Conservation (phyloP, 2,329 filamentous ascomycete genomes). For the Trichoderma sp. region DNA sequence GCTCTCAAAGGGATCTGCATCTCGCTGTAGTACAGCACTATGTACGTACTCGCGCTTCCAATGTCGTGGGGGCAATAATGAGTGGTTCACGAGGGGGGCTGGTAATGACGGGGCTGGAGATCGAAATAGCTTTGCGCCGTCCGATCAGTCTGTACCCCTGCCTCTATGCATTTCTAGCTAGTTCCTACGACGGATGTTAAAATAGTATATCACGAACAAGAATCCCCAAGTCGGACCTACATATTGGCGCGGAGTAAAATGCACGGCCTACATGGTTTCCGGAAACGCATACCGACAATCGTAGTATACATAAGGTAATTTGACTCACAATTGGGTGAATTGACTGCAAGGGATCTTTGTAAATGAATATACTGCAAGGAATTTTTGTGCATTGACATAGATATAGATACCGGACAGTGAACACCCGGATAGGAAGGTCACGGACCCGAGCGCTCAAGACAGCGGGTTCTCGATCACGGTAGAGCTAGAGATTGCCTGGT, state of each 20-base stretch:
- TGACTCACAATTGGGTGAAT: neutral
- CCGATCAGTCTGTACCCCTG: neutral
- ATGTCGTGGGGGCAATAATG: neutral
- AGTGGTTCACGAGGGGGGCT: neutral
- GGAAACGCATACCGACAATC: neutral
- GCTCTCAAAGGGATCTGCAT: neutral
- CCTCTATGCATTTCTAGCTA: neutral
- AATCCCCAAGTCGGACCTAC: neutral
- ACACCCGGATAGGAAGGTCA: constrained; percentile 8
- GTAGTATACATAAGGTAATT: neutral
- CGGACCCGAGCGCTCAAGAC: neutral
- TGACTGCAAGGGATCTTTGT: neutral
- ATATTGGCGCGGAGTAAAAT: neutral
- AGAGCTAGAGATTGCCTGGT: neutral
- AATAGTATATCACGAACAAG: neutral
- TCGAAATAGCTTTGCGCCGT: neutral
- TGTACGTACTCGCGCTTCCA: neutral
- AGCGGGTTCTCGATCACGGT: neutral
- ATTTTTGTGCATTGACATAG: constrained; percentile 8
- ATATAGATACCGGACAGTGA: neutral
- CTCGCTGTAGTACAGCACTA: neutral
- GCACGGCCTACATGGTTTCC: neutral
- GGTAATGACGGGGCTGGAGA: neutral
- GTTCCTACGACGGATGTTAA: neutral
- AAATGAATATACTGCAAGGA: constrained; percentile 1